Percentiles rank a stretch among this genome's conserved stretches.
Evolutionary conservation across 768 basidiomycete genomes (phyloP).

Genomic region (Amylocystis lapponica): DNA sequence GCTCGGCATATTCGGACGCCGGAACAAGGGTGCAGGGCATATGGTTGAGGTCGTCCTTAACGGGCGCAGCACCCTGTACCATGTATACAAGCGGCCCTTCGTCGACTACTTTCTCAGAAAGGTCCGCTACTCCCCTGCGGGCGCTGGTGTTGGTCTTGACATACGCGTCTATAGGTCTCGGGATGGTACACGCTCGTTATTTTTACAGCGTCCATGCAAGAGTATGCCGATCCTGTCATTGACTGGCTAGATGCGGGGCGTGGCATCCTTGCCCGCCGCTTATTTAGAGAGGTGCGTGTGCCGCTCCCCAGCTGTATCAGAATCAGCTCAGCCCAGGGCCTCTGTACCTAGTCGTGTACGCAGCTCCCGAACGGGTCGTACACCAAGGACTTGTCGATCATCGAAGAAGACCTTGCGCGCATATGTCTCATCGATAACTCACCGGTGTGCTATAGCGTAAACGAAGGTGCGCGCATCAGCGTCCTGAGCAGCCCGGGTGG

Average conservation of each 20-base stretch:
- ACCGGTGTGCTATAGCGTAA: conserved; percentile 84
- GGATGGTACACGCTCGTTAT: conserved; percentile 98
- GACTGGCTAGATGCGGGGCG: conserved; percentile 97
- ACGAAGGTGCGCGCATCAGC: conserved; percentile 62
- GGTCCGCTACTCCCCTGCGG: too few species aligned
- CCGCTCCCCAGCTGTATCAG: background rate
- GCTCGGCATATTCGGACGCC: conserved; percentile 35
- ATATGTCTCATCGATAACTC: conserved; percentile 97
- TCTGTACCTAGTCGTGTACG: conserved; percentile 81
- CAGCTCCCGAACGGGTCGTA: conserved; percentile 90
- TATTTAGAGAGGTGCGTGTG: conserved; percentile 81
- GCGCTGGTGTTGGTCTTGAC: conserved; percentile 5
- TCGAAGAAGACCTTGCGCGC: conserved; percentile 87
- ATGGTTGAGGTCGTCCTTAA: conserved; percentile 91
- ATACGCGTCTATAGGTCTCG: conserved; percentile 63
- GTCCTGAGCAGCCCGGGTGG: background rate
- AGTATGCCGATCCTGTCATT: conserved; percentile 99
- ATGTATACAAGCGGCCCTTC: conserved; percentile 97
- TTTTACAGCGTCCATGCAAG: conserved; percentile 98
- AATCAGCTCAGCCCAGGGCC: background rate
- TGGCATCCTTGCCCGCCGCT: conserved; percentile 80
- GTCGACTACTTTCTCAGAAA: conserved; percentile 93
- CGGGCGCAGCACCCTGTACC: conserved; percentile 87
- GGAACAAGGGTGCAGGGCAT: conserved; percentile 69
- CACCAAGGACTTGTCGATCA: conserved; percentile 84